Evolutionary conservation across 2,329 filamentous ascomycete species (phyloP).

Genomic region (Alternaria sp.): DNA sequence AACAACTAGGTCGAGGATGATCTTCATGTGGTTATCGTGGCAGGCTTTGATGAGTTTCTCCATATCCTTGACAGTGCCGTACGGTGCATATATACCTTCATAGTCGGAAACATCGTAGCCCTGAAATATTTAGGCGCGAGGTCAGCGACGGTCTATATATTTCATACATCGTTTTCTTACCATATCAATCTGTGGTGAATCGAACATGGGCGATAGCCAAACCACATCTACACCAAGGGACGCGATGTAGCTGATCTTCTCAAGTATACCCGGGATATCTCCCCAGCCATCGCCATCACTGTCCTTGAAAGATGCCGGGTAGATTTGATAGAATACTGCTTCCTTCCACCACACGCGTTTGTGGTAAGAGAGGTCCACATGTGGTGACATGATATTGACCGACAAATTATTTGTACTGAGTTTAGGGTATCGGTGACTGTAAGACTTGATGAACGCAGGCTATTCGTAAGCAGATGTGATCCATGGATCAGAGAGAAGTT

Average conservation of each 20-base stretch:
- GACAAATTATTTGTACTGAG: neutral
- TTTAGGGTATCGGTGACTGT: neutral
- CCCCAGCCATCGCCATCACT: slow-evolving; percentile 65
- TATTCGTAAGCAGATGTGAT: neutral
- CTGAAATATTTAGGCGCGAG: neutral
- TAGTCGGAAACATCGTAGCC: slow-evolving; percentile 75
- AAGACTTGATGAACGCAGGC: no score
- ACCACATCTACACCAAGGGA: slow-evolving; percentile 67
- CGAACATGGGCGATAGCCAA: slow-evolving; percentile 72
- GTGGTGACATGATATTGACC: slow-evolving; percentile 29
- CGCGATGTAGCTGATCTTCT: slow-evolving; percentile 60
- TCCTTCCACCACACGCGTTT: slow-evolving; percentile 54
- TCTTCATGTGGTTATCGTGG: slow-evolving; percentile 68
- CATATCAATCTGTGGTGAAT: slow-evolving; percentile 71
- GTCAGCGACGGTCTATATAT: neutral
- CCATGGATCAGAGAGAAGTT: neutral
- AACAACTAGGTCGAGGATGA: slow-evolving; percentile 77
- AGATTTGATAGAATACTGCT: slow-evolving; percentile 40
- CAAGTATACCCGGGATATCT: slow-evolving; percentile 52
- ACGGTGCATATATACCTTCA: slow-evolving; percentile 67
- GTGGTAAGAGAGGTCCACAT: slow-evolving; percentile 28
- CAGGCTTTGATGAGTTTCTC: slow-evolving; percentile 66
- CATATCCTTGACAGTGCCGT: slow-evolving; percentile 71
- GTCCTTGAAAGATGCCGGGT: slow-evolving; percentile 50
- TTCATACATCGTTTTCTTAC: neutral